A percentile compares a stretch with the other conserved stretches of the same genome.
Conservation (phyloP, 192 early-diverging fungal genomes). For the Dissophora globulifera region DNA sequence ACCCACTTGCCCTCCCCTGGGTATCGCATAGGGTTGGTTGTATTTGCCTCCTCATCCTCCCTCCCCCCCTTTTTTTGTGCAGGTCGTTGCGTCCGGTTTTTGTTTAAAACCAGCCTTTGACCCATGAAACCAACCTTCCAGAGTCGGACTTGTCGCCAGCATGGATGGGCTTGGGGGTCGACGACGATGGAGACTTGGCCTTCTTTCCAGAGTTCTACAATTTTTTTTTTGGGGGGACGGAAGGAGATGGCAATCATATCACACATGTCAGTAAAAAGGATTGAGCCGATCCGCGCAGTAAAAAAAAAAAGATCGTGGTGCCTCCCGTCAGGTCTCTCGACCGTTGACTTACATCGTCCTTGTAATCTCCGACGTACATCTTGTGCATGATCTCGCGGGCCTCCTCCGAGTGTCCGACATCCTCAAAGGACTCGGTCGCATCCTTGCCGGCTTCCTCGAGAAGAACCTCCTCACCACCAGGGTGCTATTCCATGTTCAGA, state of each 20-base stretch:
- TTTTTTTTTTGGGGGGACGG: no score
- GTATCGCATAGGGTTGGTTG: no score
- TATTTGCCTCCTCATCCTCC: background rate
- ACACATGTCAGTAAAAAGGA: background rate
- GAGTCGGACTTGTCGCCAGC: slow-evolving; percentile 25
- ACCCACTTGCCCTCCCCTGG: no score
- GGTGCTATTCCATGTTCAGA: slow-evolving; percentile 71
- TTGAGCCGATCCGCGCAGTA: no score
- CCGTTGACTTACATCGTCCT: slow-evolving; percentile 65
- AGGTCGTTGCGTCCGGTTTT: no score
- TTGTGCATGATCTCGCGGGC: slow-evolving; percentile 85
- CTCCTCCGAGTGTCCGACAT: slow-evolving; percentile 97
- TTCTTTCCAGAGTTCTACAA: slow-evolving; percentile 25
- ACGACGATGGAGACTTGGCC: slow-evolving; percentile 27
- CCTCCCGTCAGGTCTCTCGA: no score
- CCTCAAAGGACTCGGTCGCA: slow-evolving; percentile 94
- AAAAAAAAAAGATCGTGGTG: no score
- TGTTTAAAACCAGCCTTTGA: slow-evolving; percentile 45
- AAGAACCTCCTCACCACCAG: slow-evolving; percentile 97
- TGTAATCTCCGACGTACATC: slow-evolving; percentile 79
- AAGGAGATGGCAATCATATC: background rate
- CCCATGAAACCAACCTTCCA: slow-evolving; percentile 56
- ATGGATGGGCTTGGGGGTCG: slow-evolving; percentile 36
- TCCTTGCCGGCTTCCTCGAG: slow-evolving; percentile 91
- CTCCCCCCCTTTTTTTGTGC: background rate